Conservation (phyloP, 2,329 filamentous ascomycete genomes). For the Byssochlamys sp. region DNA sequence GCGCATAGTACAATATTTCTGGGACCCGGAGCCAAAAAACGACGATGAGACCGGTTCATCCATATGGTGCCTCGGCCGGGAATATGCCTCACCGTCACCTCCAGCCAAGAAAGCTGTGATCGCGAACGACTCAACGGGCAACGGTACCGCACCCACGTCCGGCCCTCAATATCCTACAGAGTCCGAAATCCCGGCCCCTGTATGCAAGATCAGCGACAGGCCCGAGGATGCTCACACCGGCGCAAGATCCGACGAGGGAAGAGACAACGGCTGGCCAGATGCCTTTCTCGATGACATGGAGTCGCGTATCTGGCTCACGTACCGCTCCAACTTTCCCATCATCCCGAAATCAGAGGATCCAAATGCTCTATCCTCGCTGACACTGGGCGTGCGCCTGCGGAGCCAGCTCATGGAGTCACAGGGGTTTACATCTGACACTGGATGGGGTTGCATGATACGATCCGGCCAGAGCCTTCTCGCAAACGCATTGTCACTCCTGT, state of each 20-base stretch:
- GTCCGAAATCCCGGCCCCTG: constrained; percentile 12
- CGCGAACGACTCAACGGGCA: constrained; percentile 1
- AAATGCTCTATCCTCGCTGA: constrained; percentile 61
- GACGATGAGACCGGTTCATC: constrained; percentile 56
- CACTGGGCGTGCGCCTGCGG: constrained; percentile 73
- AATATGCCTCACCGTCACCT: constrained; percentile 39
- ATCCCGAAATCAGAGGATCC: constrained; percentile 73
- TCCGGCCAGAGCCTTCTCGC: constrained; percentile 89
- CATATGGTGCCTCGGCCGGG: constrained; percentile 71
- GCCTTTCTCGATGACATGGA: constrained; percentile 87
- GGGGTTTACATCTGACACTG: constrained; percentile 85
- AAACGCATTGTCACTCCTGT: constrained; percentile 65
- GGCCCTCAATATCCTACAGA: constrained; percentile 5
- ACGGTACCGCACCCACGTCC: constrained; percentile 7
- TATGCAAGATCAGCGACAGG: constrained; percentile 10
- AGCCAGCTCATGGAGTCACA: constrained; percentile 66
- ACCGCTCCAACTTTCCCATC: constrained; percentile 72
- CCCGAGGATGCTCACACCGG: not conserved
- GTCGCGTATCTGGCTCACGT: constrained; percentile 91
- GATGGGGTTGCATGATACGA: constrained; percentile 98
- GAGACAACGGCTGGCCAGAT: constrained; percentile 60
- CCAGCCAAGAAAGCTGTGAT: constrained; percentile 1
- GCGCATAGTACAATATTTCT: constrained; percentile 80
- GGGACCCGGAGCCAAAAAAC: constrained; percentile 81
- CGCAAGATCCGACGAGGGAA: constrained; percentile 1